Base-by-base conservation (phyloP, 1,284 basidiomycete species). In the Microbotryum saponariae region DNA sequence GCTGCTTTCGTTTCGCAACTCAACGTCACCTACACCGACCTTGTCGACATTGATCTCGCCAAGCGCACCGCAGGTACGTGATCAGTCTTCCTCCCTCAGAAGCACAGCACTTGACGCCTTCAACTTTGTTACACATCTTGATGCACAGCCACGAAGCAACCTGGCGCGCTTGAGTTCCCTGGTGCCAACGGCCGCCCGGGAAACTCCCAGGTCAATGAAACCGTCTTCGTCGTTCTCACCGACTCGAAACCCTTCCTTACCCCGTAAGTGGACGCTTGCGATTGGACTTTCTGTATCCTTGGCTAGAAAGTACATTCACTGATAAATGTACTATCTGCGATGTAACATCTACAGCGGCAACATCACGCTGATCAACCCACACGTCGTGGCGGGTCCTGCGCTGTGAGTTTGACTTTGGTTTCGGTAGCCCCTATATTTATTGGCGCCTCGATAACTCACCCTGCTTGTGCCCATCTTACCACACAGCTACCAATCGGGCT, bases 1-100 rank as follows among this genome's bases (percentile, higher is more conserved):
- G 78, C 74, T 51, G 82, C 79, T 46, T 84, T 81, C 80, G 80
- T 85, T 51, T 79, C 77, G 29, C 83, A 85, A 72, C 73, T 84
- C 57, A 85, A 85, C 77, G 79, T 79, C n/a, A 85, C 84, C 18
- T 85, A 81, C 37, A 42, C 37, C 56, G 44, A 58, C 63, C 56
- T 59, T 57, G 45, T 67, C 65, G 29, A 46, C 23, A 8, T 52
- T 31, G 23, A 23, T 18, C 23, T 12, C 29, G 16, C 9, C 55
- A 50, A 55, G 18, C 57, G 60, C 37, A 54, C 58, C n/a, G 54
- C 63, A 12, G 54, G 53, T 27, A 58, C 54, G 51, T 63, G 54
- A 42, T 6, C 63, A 76, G 46, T 73, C 77, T 18, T 70, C 78
- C 29, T 70, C 31, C 1, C 8, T 31, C 81, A 21, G 82, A 82